These are phyloP conservation scores for Cornus florida DNA, from an alignment of 148 eudicot species.

Conservation along the genomic window DNA sequence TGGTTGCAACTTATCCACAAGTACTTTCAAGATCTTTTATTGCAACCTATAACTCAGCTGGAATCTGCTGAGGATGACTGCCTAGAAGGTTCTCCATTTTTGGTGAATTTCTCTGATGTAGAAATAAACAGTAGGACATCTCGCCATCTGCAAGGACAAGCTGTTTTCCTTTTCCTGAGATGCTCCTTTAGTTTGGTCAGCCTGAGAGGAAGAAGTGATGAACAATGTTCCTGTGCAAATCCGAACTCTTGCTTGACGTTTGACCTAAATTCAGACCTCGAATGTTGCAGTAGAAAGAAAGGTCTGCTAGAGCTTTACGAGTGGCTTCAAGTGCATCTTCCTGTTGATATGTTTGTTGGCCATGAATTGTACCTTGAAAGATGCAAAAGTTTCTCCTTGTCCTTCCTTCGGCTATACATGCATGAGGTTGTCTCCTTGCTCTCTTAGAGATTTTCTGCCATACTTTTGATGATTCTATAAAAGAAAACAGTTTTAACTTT, in stretches of 20 bases:
- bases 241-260: slow-evolving; percentile 15
- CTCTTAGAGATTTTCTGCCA: not conserved
- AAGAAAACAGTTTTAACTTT: too few species aligned
- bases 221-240: slow-evolving; percentile 33
- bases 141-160: slow-evolving; percentile 67
- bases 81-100: slow-evolving; percentile 76
- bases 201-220: slow-evolving; percentile 28
- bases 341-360: slow-evolving; percentile 27
- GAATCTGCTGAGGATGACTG: slow-evolving; percentile 35
- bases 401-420: slow-evolving; percentile 68
- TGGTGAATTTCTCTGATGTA: slow-evolving; percentile 26
- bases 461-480: too few species aligned
- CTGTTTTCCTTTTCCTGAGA: slow-evolving; percentile 70
- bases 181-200: slow-evolving; percentile 53
- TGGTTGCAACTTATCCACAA: slow-evolving; percentile 66
- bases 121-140: slow-evolving; percentile 27
- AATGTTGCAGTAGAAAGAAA: slow-evolving; percentile 34
- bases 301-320: slow-evolving; percentile 53
- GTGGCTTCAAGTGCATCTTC: slow-evolving; percentile 65
- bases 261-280: slow-evolving; percentile 23
- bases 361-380: slow-evolving; percentile 31
- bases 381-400: slow-evolving; percentile 55
- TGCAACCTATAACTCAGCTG: slow-evolving; percentile 38
- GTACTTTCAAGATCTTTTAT: slow-evolving; percentile 61
- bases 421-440: slow-evolving; percentile 57